A percentile compares a stretch with the other conserved stretches of the same genome.
These are phyloP conservation scores for Fusarium verrucosum DNA, from an alignment of 2,329 filamentous ascomycete species.

Conservation along the genomic window DNA sequence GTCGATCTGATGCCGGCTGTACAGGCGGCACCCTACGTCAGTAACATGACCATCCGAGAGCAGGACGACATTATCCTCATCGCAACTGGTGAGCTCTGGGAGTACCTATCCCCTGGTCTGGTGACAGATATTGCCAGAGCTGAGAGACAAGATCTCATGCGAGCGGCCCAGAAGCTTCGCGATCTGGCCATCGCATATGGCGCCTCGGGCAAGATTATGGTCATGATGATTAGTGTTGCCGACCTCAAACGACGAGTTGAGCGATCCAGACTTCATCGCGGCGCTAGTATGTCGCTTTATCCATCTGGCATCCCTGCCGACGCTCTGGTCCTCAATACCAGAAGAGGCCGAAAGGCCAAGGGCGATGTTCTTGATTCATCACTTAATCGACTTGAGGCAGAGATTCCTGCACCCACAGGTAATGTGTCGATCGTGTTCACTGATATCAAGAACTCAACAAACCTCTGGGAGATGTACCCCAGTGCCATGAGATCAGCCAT, in stretches of 20 bases:
- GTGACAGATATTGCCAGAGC: conserved; percentile 90
- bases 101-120: conserved; percentile 88
- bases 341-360: conserved; percentile 71
- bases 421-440: conserved; percentile 96
- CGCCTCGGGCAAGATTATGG: conserved; percentile 94
- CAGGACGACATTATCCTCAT: conserved; percentile 94
- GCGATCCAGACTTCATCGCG: conserved; percentile 75
- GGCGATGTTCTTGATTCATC: conserved; percentile 81
- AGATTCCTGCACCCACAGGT: conserved; percentile 90
- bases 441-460: conserved; percentile 98
- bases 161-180: conserved; percentile 90
- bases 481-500: conserved; percentile 97
- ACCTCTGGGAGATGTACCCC: conserved; percentile 94
- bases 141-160: conserved; percentile 90
- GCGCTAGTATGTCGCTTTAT: conserved; percentile 86
- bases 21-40: conserved; percentile 87
- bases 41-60: conserved; percentile 80
- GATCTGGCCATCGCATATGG: conserved; percentile 97
- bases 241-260: conserved; percentile 87
- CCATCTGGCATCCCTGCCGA: conserved; percentile 79
- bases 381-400: conserved; percentile 84
- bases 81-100: conserved; percentile 93
- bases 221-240: conserved; percentile 95
- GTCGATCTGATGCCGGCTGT: conserved; percentile 91
- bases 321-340: conserved; percentile 68